These are phyloP conservation scores for Linderniella brevidens DNA, from an alignment of 257 asterid genomes.

Conservation along the genomic window DNA sequence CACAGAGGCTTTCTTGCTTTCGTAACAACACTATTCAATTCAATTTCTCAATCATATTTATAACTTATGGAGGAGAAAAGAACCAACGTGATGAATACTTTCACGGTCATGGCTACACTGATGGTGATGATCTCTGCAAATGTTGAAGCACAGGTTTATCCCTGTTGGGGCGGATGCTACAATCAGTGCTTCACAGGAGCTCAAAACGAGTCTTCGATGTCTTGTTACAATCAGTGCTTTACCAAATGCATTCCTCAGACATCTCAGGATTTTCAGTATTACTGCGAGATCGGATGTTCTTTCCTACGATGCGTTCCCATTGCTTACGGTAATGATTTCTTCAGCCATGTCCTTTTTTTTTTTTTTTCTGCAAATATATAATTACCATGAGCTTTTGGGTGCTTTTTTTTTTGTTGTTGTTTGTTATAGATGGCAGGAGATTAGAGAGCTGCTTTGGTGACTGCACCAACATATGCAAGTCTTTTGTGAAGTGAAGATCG, in stretches of 20 bases:
- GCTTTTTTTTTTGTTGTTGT: neutral
- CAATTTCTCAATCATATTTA: too few relatives aligned
- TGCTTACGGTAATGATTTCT: neutral
- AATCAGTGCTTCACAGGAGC: neutral
- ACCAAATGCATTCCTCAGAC: conserved; percentile 1
- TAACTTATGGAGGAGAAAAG: too few relatives aligned
- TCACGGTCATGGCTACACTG: too few relatives aligned
- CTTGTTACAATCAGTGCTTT: neutral
- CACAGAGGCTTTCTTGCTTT: too few relatives aligned
- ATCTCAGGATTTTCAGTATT: conserved; percentile 1
- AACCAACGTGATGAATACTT: too few relatives aligned
- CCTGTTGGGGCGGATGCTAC: conserved; percentile 3
- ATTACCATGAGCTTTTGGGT: neutral
- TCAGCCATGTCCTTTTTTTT: neutral
- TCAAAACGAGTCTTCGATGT: neutral
- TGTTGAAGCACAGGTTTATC: neutral
- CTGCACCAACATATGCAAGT: neutral
- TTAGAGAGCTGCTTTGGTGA: conserved; percentile 1
- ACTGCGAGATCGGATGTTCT: conserved; percentile 2
- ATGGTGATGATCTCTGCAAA: too few relatives aligned
- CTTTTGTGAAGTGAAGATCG: neutral
- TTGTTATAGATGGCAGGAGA: neutral
- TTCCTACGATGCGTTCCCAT: neutral
- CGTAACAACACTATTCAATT: too few relatives aligned
- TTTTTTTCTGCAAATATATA: neutral